Percentiles rank a stretch among this genome's conserved stretches.
phyloP scores from a whole-genome alignment of 1,284 basidiomycete genomes.

The Porogramme epimiltina region DNA sequence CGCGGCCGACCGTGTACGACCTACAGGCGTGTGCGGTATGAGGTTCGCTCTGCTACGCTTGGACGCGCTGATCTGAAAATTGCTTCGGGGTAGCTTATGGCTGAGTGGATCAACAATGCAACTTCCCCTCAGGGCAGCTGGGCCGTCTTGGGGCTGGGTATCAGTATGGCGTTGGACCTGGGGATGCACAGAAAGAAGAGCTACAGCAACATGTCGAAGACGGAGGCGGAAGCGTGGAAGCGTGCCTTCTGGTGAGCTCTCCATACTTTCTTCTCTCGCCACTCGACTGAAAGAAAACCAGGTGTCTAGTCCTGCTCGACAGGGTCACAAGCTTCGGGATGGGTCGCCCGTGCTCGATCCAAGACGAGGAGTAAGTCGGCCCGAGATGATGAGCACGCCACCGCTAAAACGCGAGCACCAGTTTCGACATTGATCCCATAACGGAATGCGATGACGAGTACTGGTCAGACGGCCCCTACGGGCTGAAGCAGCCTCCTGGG shows the following conservation, averaged over 20 bases:
- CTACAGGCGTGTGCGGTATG: slow-evolving; percentile 63
- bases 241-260: slow-evolving; percentile 70
- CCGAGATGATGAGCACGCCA: neutral
- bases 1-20: slow-evolving; percentile 71
- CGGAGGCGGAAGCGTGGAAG: slow-evolving; percentile 55
- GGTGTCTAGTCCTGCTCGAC: slow-evolving; percentile 65
- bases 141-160: slow-evolving; percentile 50
- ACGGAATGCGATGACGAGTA: slow-evolving; percentile 86
- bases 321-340: slow-evolving; percentile 67
- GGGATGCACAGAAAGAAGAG: slow-evolving; percentile 41
- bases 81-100: slow-evolving; percentile 34
- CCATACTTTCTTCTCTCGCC: too few relatives aligned
- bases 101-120: slow-evolving; percentile 35
- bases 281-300: slow-evolving; percentile 23
- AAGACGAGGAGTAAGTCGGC: slow-evolving; percentile 83
- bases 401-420: slow-evolving; percentile 27
- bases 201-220: slow-evolving; percentile 27
- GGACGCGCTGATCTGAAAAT: neutral
- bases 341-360: slow-evolving; percentile 80
- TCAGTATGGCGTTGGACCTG: slow-evolving; percentile 50
- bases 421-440: slow-evolving; percentile 78
- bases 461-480: slow-evolving; percentile 59
- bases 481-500: slow-evolving; percentile 61
- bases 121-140: slow-evolving; percentile 44
- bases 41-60: neutral